phyloP scores from a whole-genome alignment of 306 rosid genomes.

The Ammopiptanthus mongolicus region DNA sequence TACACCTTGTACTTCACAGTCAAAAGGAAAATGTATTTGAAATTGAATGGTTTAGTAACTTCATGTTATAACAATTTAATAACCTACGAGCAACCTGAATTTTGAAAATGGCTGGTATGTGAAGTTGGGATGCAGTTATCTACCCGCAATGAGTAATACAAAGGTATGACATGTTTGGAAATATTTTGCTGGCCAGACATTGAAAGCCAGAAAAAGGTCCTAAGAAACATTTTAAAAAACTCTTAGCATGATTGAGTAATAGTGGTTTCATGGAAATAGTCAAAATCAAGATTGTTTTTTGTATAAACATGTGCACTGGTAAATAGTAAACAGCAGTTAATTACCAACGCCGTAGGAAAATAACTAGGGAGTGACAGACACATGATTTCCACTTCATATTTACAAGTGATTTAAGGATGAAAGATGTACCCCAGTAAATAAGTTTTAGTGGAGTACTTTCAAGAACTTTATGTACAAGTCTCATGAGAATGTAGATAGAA shows the following conservation, averaged over 20 bases:
- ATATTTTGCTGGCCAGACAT: not conserved
- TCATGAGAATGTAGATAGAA: not conserved
- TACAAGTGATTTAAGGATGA: not conserved
- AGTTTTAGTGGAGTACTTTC: not conserved
- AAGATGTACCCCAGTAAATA: not conserved
- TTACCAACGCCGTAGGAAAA: not conserved
- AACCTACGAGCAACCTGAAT: not conserved
- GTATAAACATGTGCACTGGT: not conserved
- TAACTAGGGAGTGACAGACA: not conserved
- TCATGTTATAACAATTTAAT: not conserved
- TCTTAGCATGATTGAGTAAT: not conserved
- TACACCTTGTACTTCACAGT: not conserved
- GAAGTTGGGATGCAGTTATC: not conserved
- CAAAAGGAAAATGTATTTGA: not conserved
- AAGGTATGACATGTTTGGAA: not conserved
- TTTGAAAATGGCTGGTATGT: not conserved
- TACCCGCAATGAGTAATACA: not conserved
- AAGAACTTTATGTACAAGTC: not conserved
- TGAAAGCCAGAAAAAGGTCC: not conserved
- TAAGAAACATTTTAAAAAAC: not conserved
- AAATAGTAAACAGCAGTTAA: constrained; percentile 5
- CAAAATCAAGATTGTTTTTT: not conserved
- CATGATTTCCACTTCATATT: not conserved
- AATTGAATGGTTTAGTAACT: not conserved
- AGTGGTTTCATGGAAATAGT: constrained; percentile 5